Percentiles rank a stretch among this genome's conserved stretches.
Evolutionary conservation across 140 eudicot species (phyloP).

Genomic region (Senecio squalidus): DNA sequence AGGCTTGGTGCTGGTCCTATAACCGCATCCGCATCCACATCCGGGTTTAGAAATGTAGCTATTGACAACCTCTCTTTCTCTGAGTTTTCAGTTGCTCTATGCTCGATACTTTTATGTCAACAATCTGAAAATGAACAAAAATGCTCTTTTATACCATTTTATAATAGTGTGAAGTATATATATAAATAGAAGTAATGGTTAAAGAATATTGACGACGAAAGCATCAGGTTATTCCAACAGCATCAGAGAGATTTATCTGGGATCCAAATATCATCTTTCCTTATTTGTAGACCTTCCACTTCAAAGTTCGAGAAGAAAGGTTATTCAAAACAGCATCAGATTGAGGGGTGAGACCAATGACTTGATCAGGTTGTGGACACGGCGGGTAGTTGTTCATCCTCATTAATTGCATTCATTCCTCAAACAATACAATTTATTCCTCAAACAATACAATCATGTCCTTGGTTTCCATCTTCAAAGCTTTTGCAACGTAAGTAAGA

Average conservation of each 20-base stretch:
- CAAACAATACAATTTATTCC: slow-evolving; percentile 3
- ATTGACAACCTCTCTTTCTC: slow-evolving; percentile 18
- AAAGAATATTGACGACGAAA: slow-evolving; percentile 23
- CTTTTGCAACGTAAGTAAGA: slow-evolving; percentile 20
- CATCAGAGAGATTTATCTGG: slow-evolving; percentile 19
- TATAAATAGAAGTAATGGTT: background rate
- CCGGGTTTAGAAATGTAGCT: slow-evolving; percentile 13
- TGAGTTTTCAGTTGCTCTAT: slow-evolving; percentile 15
- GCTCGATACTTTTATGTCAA: slow-evolving; percentile 18
- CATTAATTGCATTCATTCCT: slow-evolving; percentile 18
- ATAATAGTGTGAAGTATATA: too few species aligned
- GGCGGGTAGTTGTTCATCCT: slow-evolving; percentile 39
- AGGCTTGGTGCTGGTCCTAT: slow-evolving; percentile 19
- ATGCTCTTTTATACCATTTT: too few species aligned
- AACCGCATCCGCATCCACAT: slow-evolving; percentile 1
- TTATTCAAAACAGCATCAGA: slow-evolving; percentile 23
- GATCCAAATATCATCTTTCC: slow-evolving; percentile 24
- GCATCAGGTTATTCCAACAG: too few species aligned
- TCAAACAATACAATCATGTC: slow-evolving; percentile 16
- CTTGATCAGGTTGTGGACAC: slow-evolving; percentile 35
- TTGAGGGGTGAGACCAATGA: slow-evolving; percentile 32
- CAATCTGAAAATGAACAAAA: too few species aligned
- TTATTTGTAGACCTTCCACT: slow-evolving; percentile 30
- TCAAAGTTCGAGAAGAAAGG: slow-evolving; percentile 31
- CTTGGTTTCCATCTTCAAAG: slow-evolving; percentile 15